Conservation (phyloP, 2,329 filamentous ascomycete genomes). For the Colletotrichum sp. region DNA sequence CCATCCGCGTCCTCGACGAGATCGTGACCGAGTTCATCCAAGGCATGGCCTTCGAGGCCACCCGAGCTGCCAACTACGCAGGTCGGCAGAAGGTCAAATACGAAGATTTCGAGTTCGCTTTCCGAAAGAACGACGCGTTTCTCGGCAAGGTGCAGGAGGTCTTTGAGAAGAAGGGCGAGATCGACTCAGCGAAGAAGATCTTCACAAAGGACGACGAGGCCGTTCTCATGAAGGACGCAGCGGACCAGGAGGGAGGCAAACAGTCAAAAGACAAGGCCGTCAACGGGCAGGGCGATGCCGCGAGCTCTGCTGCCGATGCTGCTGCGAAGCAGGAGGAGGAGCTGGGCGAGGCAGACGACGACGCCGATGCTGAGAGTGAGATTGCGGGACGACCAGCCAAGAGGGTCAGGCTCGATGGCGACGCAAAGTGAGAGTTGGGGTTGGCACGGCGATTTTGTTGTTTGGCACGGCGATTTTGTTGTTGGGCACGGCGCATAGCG, state of each 20-base stretch:
- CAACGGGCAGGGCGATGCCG: constrained; percentile 21
- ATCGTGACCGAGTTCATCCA: constrained; percentile 97
- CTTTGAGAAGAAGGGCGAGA: constrained; percentile 84
- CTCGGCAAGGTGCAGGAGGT: constrained; percentile 90
- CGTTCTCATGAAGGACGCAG: constrained; percentile 60
- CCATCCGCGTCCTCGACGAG: constrained; percentile 88
- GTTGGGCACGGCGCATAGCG: constrained; percentile 9
- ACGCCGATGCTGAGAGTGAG: constrained; percentile 39
- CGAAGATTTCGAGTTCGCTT: constrained; percentile 95
- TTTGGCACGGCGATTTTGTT: background rate
- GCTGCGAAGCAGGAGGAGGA: constrained; percentile 50
- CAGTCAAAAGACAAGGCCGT: constrained; percentile 37
- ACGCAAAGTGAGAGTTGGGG: background rate
- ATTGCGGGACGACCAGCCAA: constrained; percentile 23
- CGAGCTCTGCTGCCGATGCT: constrained; percentile 31
- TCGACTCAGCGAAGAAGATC: constrained; percentile 82
- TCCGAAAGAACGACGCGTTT: constrained; percentile 84
- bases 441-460: background rate
- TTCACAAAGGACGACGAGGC: constrained; percentile 73
- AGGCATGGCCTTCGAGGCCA: constrained; percentile 89
- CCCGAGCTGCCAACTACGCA: constrained; percentile 82
- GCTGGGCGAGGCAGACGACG: constrained; percentile 58
- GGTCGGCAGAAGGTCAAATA: constrained; percentile 97
- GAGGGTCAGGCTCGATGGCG: constrained; percentile 8
- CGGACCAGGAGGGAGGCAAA: constrained; percentile 43